Percentiles rank a stretch among this genome's conserved stretches.
These are phyloP conservation scores for Camellia lanceoleosa DNA, from an alignment of 148 eudicot genomes.

Conservation along the genomic window DNA sequence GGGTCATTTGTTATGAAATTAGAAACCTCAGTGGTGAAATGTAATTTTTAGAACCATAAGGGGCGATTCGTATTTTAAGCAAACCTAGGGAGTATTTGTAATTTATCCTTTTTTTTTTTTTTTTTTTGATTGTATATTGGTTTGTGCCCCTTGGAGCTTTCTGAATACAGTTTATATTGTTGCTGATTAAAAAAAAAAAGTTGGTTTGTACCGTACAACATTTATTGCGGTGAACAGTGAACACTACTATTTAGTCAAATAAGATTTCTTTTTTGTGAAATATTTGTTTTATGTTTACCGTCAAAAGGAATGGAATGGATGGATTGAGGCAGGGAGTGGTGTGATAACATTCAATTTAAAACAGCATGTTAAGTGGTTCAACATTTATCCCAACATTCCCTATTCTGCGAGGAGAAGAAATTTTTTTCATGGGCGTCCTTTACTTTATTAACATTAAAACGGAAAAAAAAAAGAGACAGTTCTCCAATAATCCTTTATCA, in stretches of 20 bases:
- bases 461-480: not conserved
- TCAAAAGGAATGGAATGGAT: not conserved
- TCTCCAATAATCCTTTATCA: not conserved
- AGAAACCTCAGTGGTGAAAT: too few relatives aligned
- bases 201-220: not conserved
- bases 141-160: too few relatives aligned
- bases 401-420: not conserved
- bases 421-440: not conserved
- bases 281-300: not conserved
- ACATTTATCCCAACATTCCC: not conserved
- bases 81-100: too few relatives aligned
- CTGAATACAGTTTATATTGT: too few relatives aligned
- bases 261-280: not conserved
- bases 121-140: too few relatives aligned
- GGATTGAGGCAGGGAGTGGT: not conserved
- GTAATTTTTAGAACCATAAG: too few relatives aligned
- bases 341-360: not conserved
- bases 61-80: too few relatives aligned
- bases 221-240: slow-evolving; percentile 2
- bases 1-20: too few relatives aligned
- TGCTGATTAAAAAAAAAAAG: too few relatives aligned
- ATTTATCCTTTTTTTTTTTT: too few relatives aligned
- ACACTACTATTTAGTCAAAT: not conserved
- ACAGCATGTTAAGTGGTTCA: slow-evolving; percentile 1
- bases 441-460: not conserved